Evolutionary conservation across 78 protist species (phyloP), one percentile per base, ranked within the genome.

Genomic region (Carpediemonas membranifera): DNA sequence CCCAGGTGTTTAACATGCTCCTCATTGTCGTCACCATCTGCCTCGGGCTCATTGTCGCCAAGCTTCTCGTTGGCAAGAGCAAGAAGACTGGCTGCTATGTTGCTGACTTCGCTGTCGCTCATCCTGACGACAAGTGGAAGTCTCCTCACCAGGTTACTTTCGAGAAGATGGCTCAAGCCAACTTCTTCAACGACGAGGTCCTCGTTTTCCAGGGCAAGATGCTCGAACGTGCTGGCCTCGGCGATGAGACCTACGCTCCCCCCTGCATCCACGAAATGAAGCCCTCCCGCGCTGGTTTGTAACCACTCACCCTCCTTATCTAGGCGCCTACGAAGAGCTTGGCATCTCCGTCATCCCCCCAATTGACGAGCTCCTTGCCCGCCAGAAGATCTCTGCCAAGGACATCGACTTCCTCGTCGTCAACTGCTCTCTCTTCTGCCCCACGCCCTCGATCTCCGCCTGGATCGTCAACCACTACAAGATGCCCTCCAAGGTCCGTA

Each of bases 371-470:
- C n/a, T n/a, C n/a, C n/a, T n/a, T n/a, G n/a, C n/a, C n/a, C n/a
- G n/a, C n/a, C n/a, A n/a, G n/a, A n/a, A 41, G 5, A 9, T 84
- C 18, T 34, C 53, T 15, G 83, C 91, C 64, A 52, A n/a, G 28
- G 82, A 87, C 18, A 80, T 87, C 25, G 91, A 84, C 65, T 69
- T 87, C 15, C 30, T 87, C 2, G 73, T 88, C n/a, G 87, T 85
- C 14, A 88, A 87, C 65, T 88, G 92, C 68, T 60, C 77, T 9
- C 65, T 88, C 28, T 88, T 88, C 76, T 69, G 64, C 67, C 92
- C 90, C 51, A 86, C 90, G 3, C 90, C 90, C 35, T 83, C 88
- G 2, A 54, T 88, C 24, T 54, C 81, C 11, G 87, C 90, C 7
- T 9, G 9, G 47, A 9, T 41, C 44, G 30, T 66, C 65, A 77